Base-by-base conservation (phyloP, 2,329 filamentous ascomycete genomes). In the Geosmithia morbida region DNA sequence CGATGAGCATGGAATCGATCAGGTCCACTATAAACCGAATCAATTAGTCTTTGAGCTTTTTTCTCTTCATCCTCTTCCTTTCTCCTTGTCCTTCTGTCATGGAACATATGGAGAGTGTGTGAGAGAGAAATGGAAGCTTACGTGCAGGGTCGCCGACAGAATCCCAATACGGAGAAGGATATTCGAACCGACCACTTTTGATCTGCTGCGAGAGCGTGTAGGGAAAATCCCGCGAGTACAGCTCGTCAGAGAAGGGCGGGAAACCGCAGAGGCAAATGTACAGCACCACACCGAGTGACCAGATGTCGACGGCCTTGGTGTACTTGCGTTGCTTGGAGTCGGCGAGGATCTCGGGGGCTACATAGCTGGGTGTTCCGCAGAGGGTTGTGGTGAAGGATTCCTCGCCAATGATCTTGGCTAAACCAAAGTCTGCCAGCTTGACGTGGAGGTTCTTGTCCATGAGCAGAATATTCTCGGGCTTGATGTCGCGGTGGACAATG, bases 211-310 rank as follows among this genome's bases (percentile, higher is more conserved):
- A 85, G 43, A 97, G 71, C 0, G 76, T 87, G 60, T 87, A 96
- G 2, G 92, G 92, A 54, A 89, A 92, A 43, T 94, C 82, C 37
- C 66, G 66, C 1, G 80, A 81, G 65, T 82, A 86, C 0, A 97
- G 78, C 65, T 98, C 92, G 57, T 98, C 92, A 0, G 87, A 94
- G 66, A 98, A 98, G 0, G 92, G 92, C 4, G 90, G 92, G 59
- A 97, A 97, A 37, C 92, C 92, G 60, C 92, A 97, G 5, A 97
- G 75, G 60, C 88, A 96, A 56, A 97, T 97, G 66, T 97, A 98
- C 20, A 98, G 73, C 3, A 98, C 90, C 2, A 98, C 92, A n/a
- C 92, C 92, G 1, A 97, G 74, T 1, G 89, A 95, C 92, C 92
- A 97, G 41, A 97, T 74, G 61, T 98, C 92, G 10, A 98, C 92